Base-by-base conservation (phyloP, 2,329 filamentous ascomycete genomes). In the Stemphylium beticola region DNA sequence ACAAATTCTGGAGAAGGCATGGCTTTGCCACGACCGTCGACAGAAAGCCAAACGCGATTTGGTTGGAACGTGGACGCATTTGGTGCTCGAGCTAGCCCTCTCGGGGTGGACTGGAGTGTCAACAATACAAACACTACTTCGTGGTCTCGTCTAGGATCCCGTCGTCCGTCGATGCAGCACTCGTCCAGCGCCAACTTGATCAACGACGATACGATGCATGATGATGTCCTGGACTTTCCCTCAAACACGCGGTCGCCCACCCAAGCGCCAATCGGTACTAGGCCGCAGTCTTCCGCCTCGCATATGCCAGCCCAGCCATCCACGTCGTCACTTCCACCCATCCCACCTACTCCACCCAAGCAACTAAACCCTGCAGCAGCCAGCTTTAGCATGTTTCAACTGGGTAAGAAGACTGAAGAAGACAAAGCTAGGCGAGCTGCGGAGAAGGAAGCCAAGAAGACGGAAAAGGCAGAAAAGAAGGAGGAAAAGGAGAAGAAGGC, bases 281-380 rank as follows among this genome's bases (percentile, higher is more conserved):
- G 88, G 3, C 91, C 89, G 73, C 73, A 83, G 67, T 79, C 81
- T 41, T 79, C 81, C 67, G 78, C 87, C 70, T 74, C 87, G 74
- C 77, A 72, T 32, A 67, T 72, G 58, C 66, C 67, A 2, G 54
- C 17, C 0, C 57, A 55, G 11, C 40, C 18, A 2, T 49, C 50
- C 10, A 41, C 45, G 69, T 46, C 54, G 14, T 53, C 55, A 4
- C 36, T 63, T 33, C 57, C 76, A 18, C 56, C 49, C 4, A 47
- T 67, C 63, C 77, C 47, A 69, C 80, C 36, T 79, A 87, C 76
- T 66, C 86, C 41, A 82, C 73, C 73, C 0, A 75, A 71, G 10
- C 65, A 83, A 64, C 82, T 98, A 24, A 98, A 99, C 67, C 95
- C 95, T 7, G 85, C 91, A 6, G 95, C 93, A 0, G 93, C 93